phyloP scores from a whole-genome alignment of 306 rosid genomes.

The Trifolium dubium region DNA sequence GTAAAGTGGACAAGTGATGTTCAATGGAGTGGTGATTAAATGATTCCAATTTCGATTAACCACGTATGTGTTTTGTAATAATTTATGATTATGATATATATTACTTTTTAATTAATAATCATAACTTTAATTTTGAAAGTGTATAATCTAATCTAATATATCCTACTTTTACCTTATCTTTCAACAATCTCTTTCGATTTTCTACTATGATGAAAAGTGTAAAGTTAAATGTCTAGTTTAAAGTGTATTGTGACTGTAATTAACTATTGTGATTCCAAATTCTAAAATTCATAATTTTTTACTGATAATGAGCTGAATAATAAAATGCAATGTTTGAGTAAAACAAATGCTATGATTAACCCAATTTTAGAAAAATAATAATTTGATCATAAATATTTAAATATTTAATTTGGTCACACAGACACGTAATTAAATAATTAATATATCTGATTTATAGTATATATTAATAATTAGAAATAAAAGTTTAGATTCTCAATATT shows the following conservation, averaged over 20 bases:
- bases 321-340: no score
- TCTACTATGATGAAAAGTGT: neutral
- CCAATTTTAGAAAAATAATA: no score
- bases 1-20: neutral
- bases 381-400: no score
- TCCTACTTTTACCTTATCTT: neutral
- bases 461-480: no score
- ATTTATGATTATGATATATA: neutral
- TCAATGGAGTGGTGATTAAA: neutral
- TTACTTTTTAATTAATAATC: neutral
- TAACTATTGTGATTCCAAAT: neutral
- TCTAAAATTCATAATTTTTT: neutral
- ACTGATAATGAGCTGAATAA: neutral
- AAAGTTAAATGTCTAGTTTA: neutral
- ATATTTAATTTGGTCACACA: no score
- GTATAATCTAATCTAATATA: neutral
- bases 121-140: constrained; percentile 4
- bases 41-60: constrained; percentile 11
- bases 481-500: no score
- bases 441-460: no score
- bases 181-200: neutral
- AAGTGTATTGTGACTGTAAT: neutral
- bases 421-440: no score
- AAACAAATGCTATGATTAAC: no score
- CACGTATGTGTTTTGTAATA: neutral